These are phyloP conservation scores for Ceratopteris richardii DNA, from an alignment of 75 land plant genomes.

Conservation along the genomic window DNA sequence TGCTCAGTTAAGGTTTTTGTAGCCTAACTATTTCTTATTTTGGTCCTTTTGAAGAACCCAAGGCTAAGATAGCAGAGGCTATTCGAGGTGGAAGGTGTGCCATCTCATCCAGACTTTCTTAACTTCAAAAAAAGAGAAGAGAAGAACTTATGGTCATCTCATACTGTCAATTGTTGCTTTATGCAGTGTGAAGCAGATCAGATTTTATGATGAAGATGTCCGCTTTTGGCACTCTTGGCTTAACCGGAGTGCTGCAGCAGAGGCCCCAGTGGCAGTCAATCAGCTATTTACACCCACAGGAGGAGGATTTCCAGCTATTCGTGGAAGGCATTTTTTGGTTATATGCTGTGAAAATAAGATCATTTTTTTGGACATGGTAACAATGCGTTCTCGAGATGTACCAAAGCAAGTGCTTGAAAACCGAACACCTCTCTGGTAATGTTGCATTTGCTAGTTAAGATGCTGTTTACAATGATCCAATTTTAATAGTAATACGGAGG, in stretches of 20 bases:
- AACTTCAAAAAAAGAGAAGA: neutral
- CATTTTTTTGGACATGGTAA: slow-evolving; percentile 92
- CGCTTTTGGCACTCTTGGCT: slow-evolving; percentile 98
- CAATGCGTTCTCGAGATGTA: slow-evolving; percentile 97
- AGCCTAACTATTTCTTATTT: too few species aligned
- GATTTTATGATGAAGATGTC: slow-evolving; percentile 96
- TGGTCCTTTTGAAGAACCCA: slow-evolving; percentile 34
- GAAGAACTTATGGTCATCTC: neutral
- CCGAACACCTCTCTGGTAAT: slow-evolving; percentile 88
- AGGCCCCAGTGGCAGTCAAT: slow-evolving; percentile 61
- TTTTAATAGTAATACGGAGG: neutral
- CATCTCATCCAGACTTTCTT: neutral
- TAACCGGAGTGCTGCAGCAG: slow-evolving; percentile 87
- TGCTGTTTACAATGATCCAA: neutral
- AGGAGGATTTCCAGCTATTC: slow-evolving; percentile 57
- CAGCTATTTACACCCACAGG: slow-evolving; percentile 55
- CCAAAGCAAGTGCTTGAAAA: slow-evolving; percentile 91
- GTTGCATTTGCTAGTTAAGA: slow-evolving; percentile 1
- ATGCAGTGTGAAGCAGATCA: slow-evolving; percentile 92
- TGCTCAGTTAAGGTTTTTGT: too few species aligned
- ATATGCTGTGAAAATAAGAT: slow-evolving; percentile 98
- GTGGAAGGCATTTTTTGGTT: slow-evolving; percentile 97
- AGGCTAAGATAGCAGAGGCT: slow-evolving; percentile 79
- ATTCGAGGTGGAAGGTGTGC: slow-evolving; percentile 80
- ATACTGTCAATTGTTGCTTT: neutral